Base-by-base conservation (phyloP, 177 flowering plant species). In the Vitis hybrid region DNA sequence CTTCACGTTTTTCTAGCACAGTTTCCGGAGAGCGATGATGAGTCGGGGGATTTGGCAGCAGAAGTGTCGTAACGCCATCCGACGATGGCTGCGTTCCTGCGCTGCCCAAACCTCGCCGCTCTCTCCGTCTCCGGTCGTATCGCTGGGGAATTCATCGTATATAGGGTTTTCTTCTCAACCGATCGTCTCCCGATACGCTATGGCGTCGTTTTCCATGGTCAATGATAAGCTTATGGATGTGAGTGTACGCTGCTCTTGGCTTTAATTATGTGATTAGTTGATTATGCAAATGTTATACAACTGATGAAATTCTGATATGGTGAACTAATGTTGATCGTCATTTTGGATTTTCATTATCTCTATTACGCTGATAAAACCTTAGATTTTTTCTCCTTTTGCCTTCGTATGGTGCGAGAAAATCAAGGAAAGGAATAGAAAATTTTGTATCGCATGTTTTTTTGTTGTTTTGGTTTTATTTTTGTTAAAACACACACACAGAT, bases 1-100 rank as follows among this genome's bases (percentile, higher is more conserved):
- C 46, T 35, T 35, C 46, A 35, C 46, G 46, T 35, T 35, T 35
- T 5, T 6, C 46, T 35, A 6, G 46, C 8, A 35, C 46, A 6
- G 46, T 35, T 35, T 35, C 46, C 46, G 46, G 46, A 14, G 52
- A 68, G 56, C 35, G 54, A 84, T 83, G 85, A 74, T 81, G 59
- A 58, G 69, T 60, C 70, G 83, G 57, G 64, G 80, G 35, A 35
- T 79, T 70, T 64, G 6, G 60, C 81, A 66, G 63, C 78, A 52
- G 18, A 54, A 56, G 32, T 60, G 67, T 14, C 67, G 63, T 71
- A 60, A 16, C 50, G 67, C 74, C 68, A 48, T 66, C 50, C 66
- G 56, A 7, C 74, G 73, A 13, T 58, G 56, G 60, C 68, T 68
- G 16, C 59, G 55, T 21, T 58, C 69, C 4, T 73, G 18, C 70